phyloP scores from a whole-genome alignment of 75 land plant species.

The Pinus tabuliformis region DNA sequence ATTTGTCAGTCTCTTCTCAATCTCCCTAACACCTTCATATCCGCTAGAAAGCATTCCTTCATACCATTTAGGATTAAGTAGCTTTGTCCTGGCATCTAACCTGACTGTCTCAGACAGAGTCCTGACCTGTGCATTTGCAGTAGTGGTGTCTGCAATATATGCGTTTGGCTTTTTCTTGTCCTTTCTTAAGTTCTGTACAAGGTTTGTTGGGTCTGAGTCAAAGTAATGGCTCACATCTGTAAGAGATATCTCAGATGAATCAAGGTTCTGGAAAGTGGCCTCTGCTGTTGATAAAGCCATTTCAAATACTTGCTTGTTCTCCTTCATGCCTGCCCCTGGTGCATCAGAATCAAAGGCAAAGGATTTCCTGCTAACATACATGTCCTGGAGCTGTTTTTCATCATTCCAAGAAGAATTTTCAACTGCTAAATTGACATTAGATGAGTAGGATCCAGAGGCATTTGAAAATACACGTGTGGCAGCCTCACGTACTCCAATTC shows the following conservation, averaged over 20 bases:
- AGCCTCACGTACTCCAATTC: conserved; percentile 73
- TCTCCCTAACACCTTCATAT: conserved; percentile 98
- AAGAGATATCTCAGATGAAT: conserved; percentile 97
- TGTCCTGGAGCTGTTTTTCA: conserved; percentile 98
- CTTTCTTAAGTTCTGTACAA: conserved; percentile 77
- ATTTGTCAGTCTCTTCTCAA: conserved; percentile 97
- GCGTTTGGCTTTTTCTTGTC: conserved; percentile 96
- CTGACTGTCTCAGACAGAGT: conserved; percentile 93
- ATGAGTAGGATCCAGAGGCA: conserved; percentile 99
- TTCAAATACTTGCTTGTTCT: conserved; percentile 92
- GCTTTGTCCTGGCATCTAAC: conserved; percentile 94
- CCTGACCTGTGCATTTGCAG: conserved; percentile 98
- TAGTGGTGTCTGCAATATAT: conserved; percentile 97
- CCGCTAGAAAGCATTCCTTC: conserved; percentile 98
- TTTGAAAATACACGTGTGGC: conserved; percentile 96
- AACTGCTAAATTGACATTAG: conserved; percentile 96
- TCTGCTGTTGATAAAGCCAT: conserved; percentile 98
- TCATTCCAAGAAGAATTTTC: conserved; percentile 99
- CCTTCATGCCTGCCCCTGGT: conserved; percentile 95
- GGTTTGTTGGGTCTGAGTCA: conserved; percentile 97
- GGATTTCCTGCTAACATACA: conserved; percentile 95
- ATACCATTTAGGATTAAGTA: conserved; percentile 99
- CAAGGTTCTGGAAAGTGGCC: conserved; percentile 99
- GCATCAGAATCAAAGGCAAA: conserved; percentile 96
- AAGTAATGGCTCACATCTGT: conserved; percentile 99